Conservation (phyloP, 345 rosid genomes). For the Aquilaria yunnanensis region DNA sequence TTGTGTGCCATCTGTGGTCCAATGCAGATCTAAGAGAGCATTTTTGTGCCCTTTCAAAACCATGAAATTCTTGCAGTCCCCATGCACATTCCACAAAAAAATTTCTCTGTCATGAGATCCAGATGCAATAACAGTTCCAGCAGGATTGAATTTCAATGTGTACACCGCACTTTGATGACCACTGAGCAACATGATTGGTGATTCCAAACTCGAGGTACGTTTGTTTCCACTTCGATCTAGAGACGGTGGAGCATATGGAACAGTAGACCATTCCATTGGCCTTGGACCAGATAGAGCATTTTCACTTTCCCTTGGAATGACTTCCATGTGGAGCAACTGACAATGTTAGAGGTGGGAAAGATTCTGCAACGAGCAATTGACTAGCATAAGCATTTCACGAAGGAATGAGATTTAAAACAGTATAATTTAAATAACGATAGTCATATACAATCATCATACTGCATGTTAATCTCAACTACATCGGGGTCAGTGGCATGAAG, state of each 20-base stretch:
- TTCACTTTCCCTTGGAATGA: constrained; percentile 51
- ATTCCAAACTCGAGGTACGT: constrained; percentile 79
- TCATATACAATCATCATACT: no score
- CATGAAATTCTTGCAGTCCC: constrained; percentile 96
- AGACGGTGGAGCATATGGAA: constrained; percentile 48
- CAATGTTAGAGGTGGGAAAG: no score
- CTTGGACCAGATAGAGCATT: constrained; percentile 67
- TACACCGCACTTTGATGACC: constrained; percentile 90
- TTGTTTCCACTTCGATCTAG: constrained; percentile 54
- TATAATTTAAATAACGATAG: no score
- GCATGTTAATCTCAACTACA: no score
- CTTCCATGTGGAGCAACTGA: constrained; percentile 30
- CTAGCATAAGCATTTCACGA: neutral
- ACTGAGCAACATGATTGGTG: constrained; percentile 81
- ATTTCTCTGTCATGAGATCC: constrained; percentile 97
- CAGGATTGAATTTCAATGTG: constrained; percentile 88
- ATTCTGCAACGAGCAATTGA: neutral
- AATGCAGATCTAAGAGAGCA: constrained; percentile 87
- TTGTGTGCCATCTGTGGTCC: constrained; percentile 90
- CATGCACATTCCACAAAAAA: constrained; percentile 82
- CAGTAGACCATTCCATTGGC: constrained; percentile 91
- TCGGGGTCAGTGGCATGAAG: no score
- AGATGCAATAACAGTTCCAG: constrained; percentile 80
- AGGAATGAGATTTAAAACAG: no score
- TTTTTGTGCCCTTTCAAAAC: constrained; percentile 94